These are phyloP conservation scores for Sclerotinia trifoliorum DNA, from an alignment of 2,329 filamentous ascomycete genomes.

Conservation along the genomic window DNA sequence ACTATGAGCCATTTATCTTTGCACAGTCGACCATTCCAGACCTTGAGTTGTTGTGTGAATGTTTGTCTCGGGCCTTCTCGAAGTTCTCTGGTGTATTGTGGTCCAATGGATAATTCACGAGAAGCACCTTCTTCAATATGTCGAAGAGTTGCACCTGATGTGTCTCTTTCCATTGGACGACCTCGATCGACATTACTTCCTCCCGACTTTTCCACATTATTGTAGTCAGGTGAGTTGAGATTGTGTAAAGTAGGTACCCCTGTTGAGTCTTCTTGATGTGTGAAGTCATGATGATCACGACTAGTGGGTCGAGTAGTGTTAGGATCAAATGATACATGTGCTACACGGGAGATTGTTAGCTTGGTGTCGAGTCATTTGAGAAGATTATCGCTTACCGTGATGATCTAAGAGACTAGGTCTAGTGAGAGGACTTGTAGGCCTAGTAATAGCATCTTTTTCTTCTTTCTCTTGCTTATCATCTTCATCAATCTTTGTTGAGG, in stretches of 20 bases:
- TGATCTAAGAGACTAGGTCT: neutral
- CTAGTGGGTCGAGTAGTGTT: neutral
- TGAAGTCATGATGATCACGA: conserved; percentile 6
- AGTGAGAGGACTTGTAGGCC: conserved; percentile 11
- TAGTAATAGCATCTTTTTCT: neutral
- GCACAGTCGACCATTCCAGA: conserved; percentile 75
- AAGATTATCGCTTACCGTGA: neutral
- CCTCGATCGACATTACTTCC: conserved; percentile 26
- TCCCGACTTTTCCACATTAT: conserved; percentile 29
- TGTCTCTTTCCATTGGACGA: conserved; percentile 1
- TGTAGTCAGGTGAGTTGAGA: conserved; percentile 43
- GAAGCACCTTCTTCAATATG: neutral
- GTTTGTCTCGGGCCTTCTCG: conserved; percentile 66
- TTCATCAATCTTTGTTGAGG: conserved; percentile 14
- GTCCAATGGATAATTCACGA: conserved; percentile 9
- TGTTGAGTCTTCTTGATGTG: conserved; percentile 20
- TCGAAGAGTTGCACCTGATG: neutral
- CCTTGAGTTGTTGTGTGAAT: conserved; percentile 70
- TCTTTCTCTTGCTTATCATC: neutral
- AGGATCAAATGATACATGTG: conserved; percentile 15
- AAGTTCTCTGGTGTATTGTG: conserved; percentile 67
- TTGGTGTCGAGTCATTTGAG: neutral
- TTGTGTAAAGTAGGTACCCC: conserved; percentile 41
- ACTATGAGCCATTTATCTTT: conserved; percentile 78
- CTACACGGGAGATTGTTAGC: conserved; percentile 6